Percentiles rank a stretch among this genome's conserved stretches.
Conservation (phyloP, 805 yeast genomes). For the Yamadazyma olivae region DNA sequence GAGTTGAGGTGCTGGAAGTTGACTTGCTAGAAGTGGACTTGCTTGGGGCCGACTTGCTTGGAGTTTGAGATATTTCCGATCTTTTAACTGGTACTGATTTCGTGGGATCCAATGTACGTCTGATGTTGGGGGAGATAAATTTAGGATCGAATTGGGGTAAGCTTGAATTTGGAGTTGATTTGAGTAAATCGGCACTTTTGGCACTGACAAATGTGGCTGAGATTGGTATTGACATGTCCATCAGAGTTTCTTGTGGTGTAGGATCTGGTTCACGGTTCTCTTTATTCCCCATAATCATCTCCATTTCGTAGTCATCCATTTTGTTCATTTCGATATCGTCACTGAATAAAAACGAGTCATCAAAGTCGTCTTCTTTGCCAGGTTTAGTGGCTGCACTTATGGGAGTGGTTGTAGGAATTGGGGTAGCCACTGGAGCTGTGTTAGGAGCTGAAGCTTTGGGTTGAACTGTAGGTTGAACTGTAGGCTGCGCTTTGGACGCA, state of each 20-base stretch:
- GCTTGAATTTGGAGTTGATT: conserved; percentile 40
- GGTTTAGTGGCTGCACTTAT: neutral
- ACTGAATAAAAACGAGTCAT: conserved; percentile 39
- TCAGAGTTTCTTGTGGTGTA: neutral
- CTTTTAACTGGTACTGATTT: conserved; percentile 64
- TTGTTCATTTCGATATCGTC: conserved; percentile 30
- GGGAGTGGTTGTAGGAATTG: conserved; percentile 1
- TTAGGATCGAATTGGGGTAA: conserved; percentile 54
- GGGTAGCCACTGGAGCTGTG: neutral
- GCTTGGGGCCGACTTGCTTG: conserved; percentile 12
- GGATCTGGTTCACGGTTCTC: conserved; percentile 6
- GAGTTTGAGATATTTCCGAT: conserved; percentile 15
- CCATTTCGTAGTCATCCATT: conserved; percentile 23
- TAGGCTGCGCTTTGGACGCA: neutral
- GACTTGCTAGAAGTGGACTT: neutral
- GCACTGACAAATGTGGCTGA: conserved; percentile 55
- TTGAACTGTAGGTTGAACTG: neutral
- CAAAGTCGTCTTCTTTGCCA: conserved; percentile 27
- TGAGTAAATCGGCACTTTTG: conserved; percentile 57
- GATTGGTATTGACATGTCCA: neutral
- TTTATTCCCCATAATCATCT: conserved; percentile 16
- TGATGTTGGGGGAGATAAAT: conserved; percentile 49
- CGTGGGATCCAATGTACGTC: conserved; percentile 60
- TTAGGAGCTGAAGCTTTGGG: neutral
- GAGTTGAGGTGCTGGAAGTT: conserved; percentile 9